These are phyloP conservation scores for Rhodomyrtus tomentosa DNA, from an alignment of 345 rosid genomes.

Conservation along the genomic window DNA sequence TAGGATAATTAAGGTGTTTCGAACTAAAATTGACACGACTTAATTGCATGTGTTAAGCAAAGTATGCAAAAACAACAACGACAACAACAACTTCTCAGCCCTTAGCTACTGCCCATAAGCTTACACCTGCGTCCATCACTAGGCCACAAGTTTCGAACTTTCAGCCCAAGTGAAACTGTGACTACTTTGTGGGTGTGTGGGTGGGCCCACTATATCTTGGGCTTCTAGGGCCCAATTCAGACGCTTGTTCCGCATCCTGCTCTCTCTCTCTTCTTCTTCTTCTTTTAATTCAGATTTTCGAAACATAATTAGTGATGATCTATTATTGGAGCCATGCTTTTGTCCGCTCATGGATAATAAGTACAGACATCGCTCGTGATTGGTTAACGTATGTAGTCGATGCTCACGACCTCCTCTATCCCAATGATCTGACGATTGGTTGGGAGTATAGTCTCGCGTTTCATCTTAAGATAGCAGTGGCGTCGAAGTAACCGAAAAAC, in stretches of 20 bases:
- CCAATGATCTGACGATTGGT: not conserved
- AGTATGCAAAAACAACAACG: too few relatives aligned
- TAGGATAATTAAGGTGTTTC: too few relatives aligned
- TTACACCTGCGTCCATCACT: too few relatives aligned
- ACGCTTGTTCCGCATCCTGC: not conserved
- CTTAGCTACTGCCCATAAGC: too few relatives aligned
- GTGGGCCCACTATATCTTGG: not conserved
- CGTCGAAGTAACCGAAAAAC: rapidly evolving
- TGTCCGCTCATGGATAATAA: not conserved
- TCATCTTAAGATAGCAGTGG: not conserved
- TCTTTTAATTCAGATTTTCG: not conserved
- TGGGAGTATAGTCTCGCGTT: not conserved
- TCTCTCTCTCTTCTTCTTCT: not conserved
- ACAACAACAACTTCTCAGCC: too few relatives aligned
- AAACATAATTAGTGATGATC: not conserved
- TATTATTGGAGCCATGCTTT: not conserved
- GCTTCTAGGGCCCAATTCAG: not conserved
- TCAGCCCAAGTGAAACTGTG: not conserved
- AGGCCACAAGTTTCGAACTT: not conserved
- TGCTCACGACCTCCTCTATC: too few relatives aligned
- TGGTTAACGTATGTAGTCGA: not conserved
- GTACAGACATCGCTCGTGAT: not conserved
- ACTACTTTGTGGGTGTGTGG: not conserved
- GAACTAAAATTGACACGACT: too few relatives aligned
- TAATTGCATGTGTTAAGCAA: too few relatives aligned